phyloP scores from a whole-genome alignment of 75 land plant species.

The Chamaecyparis obtusa region DNA sequence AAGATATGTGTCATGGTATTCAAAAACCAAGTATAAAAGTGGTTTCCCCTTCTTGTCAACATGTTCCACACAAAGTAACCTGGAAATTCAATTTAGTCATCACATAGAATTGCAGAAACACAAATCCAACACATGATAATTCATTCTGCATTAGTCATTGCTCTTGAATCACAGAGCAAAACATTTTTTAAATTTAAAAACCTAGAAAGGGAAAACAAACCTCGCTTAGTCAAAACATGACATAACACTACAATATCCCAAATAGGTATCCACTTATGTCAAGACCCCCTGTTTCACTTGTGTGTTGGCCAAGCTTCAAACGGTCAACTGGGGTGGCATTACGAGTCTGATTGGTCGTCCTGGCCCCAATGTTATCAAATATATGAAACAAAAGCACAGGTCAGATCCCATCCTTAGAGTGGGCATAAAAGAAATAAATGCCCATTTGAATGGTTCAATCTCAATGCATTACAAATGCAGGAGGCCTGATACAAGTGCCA shows the following conservation, averaged over 20 bases:
- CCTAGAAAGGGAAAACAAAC: not conserved
- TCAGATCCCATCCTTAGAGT: no score
- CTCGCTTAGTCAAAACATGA: not conserved
- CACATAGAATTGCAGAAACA: not conserved
- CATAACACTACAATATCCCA: not conserved
- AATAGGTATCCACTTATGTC: not conserved
- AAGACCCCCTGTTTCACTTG: not conserved
- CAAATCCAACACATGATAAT: not conserved
- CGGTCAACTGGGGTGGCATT: no score
- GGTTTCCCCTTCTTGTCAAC: conserved; percentile 88
- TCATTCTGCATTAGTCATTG: no score
- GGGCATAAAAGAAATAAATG: no score
- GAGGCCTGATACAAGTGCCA: no score
- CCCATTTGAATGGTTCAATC: no score
- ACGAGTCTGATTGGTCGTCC: no score
- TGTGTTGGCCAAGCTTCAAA: no score
- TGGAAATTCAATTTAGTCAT: conserved; percentile 8
- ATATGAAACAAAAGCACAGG: no score
- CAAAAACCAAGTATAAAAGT: conserved; percentile 83
- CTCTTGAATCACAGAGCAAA: not conserved
- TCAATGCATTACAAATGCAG: no score
- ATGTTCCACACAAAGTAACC: no score
- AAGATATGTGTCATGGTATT: conserved; percentile 92
- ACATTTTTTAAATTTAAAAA: not conserved
- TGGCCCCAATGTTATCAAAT: no score